Evolutionary conservation across 495 filamentous ascomycete genomes (phyloP), one percentile per base, ranked within the genome.

Genomic region (Jackrogersella multiformis): DNA sequence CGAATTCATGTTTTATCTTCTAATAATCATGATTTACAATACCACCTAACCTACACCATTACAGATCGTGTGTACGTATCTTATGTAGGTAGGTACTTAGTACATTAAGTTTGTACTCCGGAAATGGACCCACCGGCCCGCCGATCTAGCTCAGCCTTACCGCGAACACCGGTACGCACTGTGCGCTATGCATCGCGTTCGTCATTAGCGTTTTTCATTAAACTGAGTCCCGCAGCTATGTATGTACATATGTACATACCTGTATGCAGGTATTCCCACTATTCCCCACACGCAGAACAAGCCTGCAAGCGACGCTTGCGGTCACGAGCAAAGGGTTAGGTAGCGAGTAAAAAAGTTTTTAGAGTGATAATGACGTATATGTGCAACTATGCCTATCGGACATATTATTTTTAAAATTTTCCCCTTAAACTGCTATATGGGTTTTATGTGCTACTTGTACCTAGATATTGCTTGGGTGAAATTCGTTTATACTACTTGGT

Each of bases 81-180:
- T n/a, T n/a, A n/a, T n/a, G n/a, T n/a, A n/a, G n/a, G n/a, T n/a
- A n/a, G 42, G 20, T 34, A 36, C 20, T 3, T 21, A 53, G 49
- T 53, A 53, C 49, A 34, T 35, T 18, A 15, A 15, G 32, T 36
- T 35, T 36, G 45, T 57, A 32, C 55, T 61, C 16, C 48, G 21
- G 30, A 53, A 46, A 28, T 6, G n/a, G 44, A 53, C 67, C 67
- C 67, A 70, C 67, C 26, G 34, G 5, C 36, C 56, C 44, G 56
- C 32, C 44, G 67, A 70, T 65, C 61, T 61, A 70, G 48, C 56
- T 70, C 67, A 70, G 67, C 67, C 67, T 70, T 70, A 70, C 56
- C 61, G 45, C 61, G 44, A 61, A 65, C 56, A 42, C 21, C 9
- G 52, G 35, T 45, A 56, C 42, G 61, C 61, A 70, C 67, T 61